Percentiles rank a stretch among this genome's conserved stretches.
Evolutionary conservation across 2,329 filamentous ascomycete genomes (phyloP).

Genomic region (Aspergillus jensenii): DNA sequence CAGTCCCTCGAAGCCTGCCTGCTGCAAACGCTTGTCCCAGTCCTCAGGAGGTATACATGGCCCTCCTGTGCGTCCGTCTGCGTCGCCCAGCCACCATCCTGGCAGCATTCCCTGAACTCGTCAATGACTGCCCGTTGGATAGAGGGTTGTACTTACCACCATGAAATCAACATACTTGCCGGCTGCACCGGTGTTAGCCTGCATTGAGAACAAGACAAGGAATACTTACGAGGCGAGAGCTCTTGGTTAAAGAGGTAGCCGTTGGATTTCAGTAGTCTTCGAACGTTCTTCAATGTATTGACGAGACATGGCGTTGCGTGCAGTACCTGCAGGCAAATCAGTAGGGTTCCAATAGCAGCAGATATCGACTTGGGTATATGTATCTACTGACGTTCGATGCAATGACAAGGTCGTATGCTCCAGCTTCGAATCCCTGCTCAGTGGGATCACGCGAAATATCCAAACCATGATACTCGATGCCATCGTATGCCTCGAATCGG

Average conservation of each 20-base stretch:
- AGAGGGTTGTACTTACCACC: not conserved
- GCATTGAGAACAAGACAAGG: not conserved
- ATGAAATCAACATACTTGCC: not conserved
- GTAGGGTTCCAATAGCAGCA: not conserved
- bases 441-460: constrained; percentile 31
- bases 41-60: not conserved
- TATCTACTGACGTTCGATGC: constrained; percentile 28
- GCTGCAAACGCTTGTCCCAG: not conserved
- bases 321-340: not conserved
- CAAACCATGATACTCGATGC: not conserved
- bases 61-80: not conserved
- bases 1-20: not conserved
- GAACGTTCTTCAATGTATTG: not conserved
- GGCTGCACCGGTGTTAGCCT: not conserved
- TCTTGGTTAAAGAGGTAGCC: not conserved
- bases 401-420: constrained; percentile 34
- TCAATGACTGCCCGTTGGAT: not conserved
- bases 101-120: not conserved
- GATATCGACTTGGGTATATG: too few species aligned
- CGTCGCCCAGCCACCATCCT: not conserved
- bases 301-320: not conserved
- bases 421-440: constrained; percentile 30
- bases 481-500: constrained; percentile 2
- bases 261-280: not conserved
- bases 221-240: not conserved